A percentile compares a stretch with the other conserved stretches of the same genome.
These are phyloP conservation scores for Hypoxylon fragiforme DNA, from an alignment of 495 filamentous ascomycete genomes.

Conservation along the genomic window DNA sequence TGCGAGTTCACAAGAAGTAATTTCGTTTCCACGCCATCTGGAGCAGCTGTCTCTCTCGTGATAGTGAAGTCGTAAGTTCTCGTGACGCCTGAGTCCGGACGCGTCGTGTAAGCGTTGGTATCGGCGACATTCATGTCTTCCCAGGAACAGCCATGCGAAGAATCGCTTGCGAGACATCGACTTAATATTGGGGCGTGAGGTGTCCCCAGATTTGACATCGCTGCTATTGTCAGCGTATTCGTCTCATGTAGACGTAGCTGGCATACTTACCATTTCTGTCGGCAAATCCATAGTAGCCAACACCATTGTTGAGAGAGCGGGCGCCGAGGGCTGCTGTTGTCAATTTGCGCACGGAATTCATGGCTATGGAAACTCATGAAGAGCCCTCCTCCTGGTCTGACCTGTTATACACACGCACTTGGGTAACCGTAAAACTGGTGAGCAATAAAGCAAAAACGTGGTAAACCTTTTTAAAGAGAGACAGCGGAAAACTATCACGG, in stretches of 20 bases:
- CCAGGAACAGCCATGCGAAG: background rate
- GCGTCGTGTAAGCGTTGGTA: conserved; percentile 2
- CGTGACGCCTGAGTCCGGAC: conserved; percentile 43
- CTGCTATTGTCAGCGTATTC: background rate
- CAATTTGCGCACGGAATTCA: background rate
- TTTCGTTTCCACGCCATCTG: conserved; percentile 46
- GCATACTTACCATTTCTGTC: background rate
- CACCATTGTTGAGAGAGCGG: background rate
- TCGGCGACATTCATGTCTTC: conserved; percentile 7
- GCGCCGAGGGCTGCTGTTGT: background rate
- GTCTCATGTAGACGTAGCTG: background rate
- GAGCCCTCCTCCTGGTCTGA: background rate
- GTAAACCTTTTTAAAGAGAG: too few relatives aligned
- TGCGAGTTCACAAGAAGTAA: conserved; percentile 61
- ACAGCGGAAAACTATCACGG: too few relatives aligned
- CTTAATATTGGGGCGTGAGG: background rate
- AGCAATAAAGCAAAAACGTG: too few relatives aligned
- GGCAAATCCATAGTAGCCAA: conserved; percentile 2
- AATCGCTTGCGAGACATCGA: background rate
- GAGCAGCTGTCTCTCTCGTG: conserved; percentile 47
- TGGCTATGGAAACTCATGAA: background rate
- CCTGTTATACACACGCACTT: too few relatives aligned
- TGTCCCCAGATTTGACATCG: conserved; percentile 3
- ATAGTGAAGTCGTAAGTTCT: conserved; percentile 56
- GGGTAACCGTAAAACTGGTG: too few relatives aligned